Evolutionary conservation across 768 basidiomycete species (phyloP).

Genomic region (Leccinum obscurum): DNA sequence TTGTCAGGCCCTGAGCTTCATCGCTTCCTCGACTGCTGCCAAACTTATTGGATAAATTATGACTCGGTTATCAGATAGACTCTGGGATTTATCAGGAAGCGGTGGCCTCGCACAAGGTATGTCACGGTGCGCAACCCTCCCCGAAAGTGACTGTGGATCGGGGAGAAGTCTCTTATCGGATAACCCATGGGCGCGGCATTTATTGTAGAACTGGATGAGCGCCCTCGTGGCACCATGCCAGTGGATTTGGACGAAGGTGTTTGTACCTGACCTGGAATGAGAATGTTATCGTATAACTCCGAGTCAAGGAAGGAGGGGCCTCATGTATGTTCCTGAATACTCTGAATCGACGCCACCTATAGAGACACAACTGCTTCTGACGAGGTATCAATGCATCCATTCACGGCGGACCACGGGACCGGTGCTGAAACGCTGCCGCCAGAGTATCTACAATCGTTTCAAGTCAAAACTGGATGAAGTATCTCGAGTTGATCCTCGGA

Average conservation of each 20-base stretch:
- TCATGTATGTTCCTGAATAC: background rate
- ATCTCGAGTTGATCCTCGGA: background rate
- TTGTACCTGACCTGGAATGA: background rate
- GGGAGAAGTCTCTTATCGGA: background rate
- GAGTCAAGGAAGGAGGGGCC: too few relatives aligned
- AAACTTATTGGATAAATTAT: background rate
- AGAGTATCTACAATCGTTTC: background rate
- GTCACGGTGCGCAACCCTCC: background rate
- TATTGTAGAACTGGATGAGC: background rate
- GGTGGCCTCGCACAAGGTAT: background rate
- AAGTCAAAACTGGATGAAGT: background rate
- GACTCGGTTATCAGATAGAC: background rate
- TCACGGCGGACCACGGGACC: too few relatives aligned
- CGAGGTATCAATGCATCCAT: background rate
- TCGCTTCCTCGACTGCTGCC: background rate
- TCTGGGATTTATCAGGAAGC: background rate
- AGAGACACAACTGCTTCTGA: background rate
- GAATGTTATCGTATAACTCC: background rate
- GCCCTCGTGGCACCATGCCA: background rate
- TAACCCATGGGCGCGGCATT: background rate
- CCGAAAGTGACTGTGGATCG: background rate
- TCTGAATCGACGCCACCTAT: background rate
- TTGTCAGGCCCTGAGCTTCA: background rate
- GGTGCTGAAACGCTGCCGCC: too few relatives aligned
- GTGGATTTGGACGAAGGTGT: background rate